Evolutionary conservation across 139 green algal species (phyloP).

Genomic region (Tetraselmis striata): DNA sequence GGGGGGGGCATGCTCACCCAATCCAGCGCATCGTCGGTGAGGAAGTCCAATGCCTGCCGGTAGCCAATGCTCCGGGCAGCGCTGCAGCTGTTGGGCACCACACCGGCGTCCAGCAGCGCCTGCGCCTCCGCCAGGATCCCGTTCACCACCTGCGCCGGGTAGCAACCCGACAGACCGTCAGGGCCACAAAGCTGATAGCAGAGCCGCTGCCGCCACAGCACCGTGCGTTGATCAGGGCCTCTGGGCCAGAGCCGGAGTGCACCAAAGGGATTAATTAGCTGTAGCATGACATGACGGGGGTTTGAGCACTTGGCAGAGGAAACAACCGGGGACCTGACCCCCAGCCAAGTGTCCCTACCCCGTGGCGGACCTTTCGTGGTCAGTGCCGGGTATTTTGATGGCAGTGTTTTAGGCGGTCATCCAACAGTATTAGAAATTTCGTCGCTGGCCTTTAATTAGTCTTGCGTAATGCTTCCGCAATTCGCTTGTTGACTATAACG

Average conservation of each 20-base stretch:
- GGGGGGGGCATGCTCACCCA: neutral
- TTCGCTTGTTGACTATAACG: no score
- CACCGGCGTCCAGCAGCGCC: constrained; percentile 47
- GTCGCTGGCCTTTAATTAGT: no score
- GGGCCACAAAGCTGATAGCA: constrained; percentile 3
- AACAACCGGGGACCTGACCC: neutral
- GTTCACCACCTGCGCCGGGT: constrained; percentile 12
- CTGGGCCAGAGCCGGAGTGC: no score
- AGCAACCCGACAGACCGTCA: neutral
- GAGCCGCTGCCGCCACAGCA: neutral
- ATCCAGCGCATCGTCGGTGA: constrained; percentile 14
- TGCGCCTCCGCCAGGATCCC: constrained; percentile 49
- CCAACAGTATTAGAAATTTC: no score
- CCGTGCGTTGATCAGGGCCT: no score
- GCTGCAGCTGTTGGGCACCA: constrained; percentile 46
- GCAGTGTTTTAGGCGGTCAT: no score
- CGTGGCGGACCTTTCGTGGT: no score
- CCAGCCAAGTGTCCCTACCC: constrained; percentile 6
- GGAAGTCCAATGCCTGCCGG: constrained; percentile 40
- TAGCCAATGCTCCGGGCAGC: constrained; percentile 71
- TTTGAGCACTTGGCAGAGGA: no score
- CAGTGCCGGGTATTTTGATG: no score
- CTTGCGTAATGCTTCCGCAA: no score
- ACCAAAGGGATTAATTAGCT: no score
- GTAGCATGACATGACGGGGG: no score